These are phyloP conservation scores for Moesziomyces antarcticus DNA, from an alignment of 1,284 basidiomycete species.

Conservation along the genomic window DNA sequence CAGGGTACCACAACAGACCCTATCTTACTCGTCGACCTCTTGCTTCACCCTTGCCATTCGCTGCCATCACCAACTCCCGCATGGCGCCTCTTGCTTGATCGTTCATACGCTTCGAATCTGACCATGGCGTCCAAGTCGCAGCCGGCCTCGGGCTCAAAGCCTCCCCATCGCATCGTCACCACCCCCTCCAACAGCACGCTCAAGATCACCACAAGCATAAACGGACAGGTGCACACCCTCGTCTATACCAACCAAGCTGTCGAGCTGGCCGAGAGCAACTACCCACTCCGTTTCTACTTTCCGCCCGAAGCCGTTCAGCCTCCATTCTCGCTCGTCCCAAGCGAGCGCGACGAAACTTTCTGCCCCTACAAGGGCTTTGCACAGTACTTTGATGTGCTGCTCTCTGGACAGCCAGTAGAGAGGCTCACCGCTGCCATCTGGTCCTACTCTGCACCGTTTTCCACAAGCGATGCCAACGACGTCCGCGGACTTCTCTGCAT, in stretches of 20 bases:
- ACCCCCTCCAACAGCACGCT: slow-evolving; percentile 24
- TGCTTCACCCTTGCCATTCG: no score
- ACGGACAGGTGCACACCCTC: slow-evolving; percentile 27
- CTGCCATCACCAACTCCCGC: background rate
- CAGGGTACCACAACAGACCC: no score
- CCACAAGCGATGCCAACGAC: slow-evolving; percentile 26
- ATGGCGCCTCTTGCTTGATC: background rate
- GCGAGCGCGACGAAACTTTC: slow-evolving; percentile 32
- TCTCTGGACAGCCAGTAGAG: slow-evolving; percentile 17
- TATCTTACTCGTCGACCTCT: no score
- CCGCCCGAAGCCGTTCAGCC: slow-evolving; percentile 32
- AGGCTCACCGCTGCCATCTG: slow-evolving; percentile 37
- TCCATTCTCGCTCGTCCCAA: slow-evolving; percentile 27
- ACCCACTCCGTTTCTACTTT: slow-evolving; percentile 43
- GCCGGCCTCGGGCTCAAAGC: slow-evolving; percentile 19
- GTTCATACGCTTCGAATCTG: no score
- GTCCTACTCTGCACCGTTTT: slow-evolving; percentile 35
- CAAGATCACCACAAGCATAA: slow-evolving; percentile 26
- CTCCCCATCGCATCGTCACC: slow-evolving; percentile 30
- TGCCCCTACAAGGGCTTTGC: slow-evolving; percentile 51
- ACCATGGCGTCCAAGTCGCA: slow-evolving; percentile 19
- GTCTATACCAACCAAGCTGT: slow-evolving; percentile 30
- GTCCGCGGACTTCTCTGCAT: slow-evolving; percentile 36
- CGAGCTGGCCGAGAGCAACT: slow-evolving; percentile 40
- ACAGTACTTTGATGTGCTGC: slow-evolving; percentile 26